phyloP scores from a whole-genome alignment of 73 alveolate genomes.

The Paraurostyla sp. region DNA sequence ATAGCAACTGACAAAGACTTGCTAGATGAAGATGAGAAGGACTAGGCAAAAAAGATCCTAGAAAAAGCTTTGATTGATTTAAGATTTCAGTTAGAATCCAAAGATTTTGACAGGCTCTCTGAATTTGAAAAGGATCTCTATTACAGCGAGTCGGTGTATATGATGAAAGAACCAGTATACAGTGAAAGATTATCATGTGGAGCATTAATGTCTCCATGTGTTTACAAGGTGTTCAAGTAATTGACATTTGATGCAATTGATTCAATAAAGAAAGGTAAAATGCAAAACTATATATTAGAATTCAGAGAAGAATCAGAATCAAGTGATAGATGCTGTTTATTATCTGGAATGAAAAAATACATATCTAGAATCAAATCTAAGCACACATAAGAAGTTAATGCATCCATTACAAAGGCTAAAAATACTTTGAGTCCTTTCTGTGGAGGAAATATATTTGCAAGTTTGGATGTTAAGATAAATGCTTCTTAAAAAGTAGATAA shows the following conservation, averaged over 20 bases:
- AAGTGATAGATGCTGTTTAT: not conserved
- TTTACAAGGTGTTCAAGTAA: not conserved
- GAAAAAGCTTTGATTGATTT: slow-evolving; percentile 15
- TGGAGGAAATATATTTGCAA: slow-evolving; percentile 5
- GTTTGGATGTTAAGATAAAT: not conserved
- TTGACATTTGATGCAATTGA: not conserved
- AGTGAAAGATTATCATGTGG: slow-evolving; percentile 36
- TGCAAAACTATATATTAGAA: not conserved
- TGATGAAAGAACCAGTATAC: not conserved
- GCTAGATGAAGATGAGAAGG: not conserved
- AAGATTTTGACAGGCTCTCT: not conserved
- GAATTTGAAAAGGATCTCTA: not conserved
- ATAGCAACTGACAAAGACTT: slow-evolving; percentile 11
- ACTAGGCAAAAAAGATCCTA: not conserved
- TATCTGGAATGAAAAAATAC: slow-evolving; percentile 15
- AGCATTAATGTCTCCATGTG: not conserved
- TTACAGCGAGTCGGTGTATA: not conserved
- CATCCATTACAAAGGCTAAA: not conserved
- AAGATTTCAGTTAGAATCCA: not conserved
- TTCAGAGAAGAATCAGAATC: not conserved
- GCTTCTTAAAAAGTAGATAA: not conserved
- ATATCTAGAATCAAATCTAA: not conserved
- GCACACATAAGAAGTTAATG: not conserved
- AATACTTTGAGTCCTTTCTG: not conserved
- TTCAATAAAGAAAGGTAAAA: not conserved